Evolutionary conservation across 768 basidiomycete species (phyloP).

Genomic region (Rhodotorula graminis): DNA sequence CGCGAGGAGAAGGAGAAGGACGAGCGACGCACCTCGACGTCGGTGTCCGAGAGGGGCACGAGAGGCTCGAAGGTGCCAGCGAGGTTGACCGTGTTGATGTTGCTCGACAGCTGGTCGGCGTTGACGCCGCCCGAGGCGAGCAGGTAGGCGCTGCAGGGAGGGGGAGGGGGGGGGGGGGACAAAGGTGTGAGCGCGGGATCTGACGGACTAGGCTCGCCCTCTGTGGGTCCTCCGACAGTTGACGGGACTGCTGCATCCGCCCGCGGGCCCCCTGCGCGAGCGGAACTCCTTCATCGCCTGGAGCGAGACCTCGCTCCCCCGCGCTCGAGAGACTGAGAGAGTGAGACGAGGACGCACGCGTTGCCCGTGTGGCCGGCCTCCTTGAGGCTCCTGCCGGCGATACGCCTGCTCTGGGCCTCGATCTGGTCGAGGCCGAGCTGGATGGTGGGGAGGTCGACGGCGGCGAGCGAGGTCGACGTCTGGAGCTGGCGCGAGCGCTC

Average conservation of each 20-base stretch:
- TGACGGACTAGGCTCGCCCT: too few species aligned
- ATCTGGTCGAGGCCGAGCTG: conserved; percentile 90
- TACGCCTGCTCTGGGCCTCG: conserved; percentile 80
- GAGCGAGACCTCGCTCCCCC: too few species aligned
- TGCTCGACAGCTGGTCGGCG: conserved; percentile 74
- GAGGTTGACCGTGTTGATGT: conserved; percentile 77
- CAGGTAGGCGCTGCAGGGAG: conserved; percentile 66
- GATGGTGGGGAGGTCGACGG: conserved; percentile 78
- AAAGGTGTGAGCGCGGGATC: conserved; percentile 56
- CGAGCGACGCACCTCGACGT: conserved; percentile 56
- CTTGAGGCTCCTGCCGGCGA: conserved; percentile 48
- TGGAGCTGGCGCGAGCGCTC: conserved; percentile 35
- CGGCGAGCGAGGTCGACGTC: conserved; percentile 32
- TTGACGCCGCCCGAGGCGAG: conserved; percentile 92
- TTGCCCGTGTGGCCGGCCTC: conserved; percentile 12
- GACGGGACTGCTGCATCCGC: too few species aligned
- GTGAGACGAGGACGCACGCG: conserved; percentile 12
- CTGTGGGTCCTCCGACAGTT: too few species aligned
- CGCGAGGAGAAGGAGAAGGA: background rate
- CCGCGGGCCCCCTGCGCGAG: conserved; percentile 26
- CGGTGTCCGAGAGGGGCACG: conserved; percentile 89
- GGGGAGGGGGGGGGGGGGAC: background rate
- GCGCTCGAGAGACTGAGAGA: background rate
- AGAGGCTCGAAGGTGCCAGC: conserved; percentile 77
- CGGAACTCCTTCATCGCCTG: conserved; percentile 36